phyloP scores from a whole-genome alignment of 2,329 filamentous ascomycete species.

The Fusarium hainanense region DNA sequence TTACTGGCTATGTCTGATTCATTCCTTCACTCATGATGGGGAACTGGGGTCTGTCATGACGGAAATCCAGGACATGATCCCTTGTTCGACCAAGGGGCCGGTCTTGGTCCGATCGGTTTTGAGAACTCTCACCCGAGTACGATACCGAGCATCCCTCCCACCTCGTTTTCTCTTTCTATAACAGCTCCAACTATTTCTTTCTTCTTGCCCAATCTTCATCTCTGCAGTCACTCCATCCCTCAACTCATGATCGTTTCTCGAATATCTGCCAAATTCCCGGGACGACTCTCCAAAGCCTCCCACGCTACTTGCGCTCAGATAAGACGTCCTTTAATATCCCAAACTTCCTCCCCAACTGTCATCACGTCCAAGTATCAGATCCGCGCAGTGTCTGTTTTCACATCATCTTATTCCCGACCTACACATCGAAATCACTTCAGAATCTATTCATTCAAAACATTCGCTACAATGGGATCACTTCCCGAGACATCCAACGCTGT shows the following conservation, averaged over 20 bases:
- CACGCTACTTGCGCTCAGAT: conserved; percentile 13
- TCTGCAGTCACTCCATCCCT: background rate
- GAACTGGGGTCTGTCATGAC: conserved; percentile 7
- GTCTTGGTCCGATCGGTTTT: conserved; percentile 37
- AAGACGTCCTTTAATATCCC: conserved; percentile 12
- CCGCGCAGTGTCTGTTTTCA: conserved; percentile 3
- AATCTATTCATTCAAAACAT: conserved; percentile 10
- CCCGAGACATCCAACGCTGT: conserved; percentile 52
- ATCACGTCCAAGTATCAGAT: conserved; percentile 13
- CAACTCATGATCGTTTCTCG: conserved; percentile 39
- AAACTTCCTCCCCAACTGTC: conserved; percentile 9
- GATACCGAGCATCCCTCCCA: conserved; percentile 20
- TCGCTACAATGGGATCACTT: conserved; percentile 49
- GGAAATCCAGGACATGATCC: conserved; percentile 10
- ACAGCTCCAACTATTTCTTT: conserved; percentile 2
- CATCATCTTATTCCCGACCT: conserved; percentile 5
- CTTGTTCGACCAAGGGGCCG: conserved; percentile 6
- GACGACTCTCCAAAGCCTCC: conserved; percentile 18
- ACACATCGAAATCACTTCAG: conserved; percentile 15
- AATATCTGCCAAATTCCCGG: conserved; percentile 28
- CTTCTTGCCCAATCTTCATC: background rate
- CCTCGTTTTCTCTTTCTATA: background rate
- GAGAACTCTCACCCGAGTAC: conserved; percentile 11
- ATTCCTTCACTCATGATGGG: conserved; percentile 16
- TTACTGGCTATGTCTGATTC: conserved; percentile 22